Base-by-base conservation (phyloP, 371 early-diverging fungal genomes). In the Nematocida major region DNA sequence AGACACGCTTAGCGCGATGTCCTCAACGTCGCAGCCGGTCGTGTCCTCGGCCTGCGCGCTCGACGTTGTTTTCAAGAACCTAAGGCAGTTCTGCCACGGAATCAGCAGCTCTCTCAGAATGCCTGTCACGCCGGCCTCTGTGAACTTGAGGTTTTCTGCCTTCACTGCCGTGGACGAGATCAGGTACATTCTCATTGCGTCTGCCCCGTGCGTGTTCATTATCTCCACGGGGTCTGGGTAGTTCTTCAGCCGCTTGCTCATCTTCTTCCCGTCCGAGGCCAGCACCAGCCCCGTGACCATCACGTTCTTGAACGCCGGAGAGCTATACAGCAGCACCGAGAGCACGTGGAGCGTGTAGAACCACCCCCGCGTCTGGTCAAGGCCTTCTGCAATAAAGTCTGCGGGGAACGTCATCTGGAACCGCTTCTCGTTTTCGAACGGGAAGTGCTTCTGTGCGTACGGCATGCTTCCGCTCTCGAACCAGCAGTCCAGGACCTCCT, bases 361-460 rank as follows among this genome's bases (percentile, higher is more conserved):
- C 99, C 99, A 99, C 69, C 99, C 99, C 80, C 99, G 90, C 59
- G 98, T 98, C 87, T 99, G 99, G 85, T 99, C 99, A 54, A 98
- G 86, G 80, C 99, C 99, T 87, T 99, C 99, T 45, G 96, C 95
- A 82, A 99, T 96, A 86, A 99, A 99, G 81, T 99, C 93, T 24
- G 99, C 99, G 22, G 99, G 98, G 91, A 97, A 96, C 2, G 88
- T 88, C 11, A 82, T 77, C 80, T 90, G 85, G 80, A 96, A 92
- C 82, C 87, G 86, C 22, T 59, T 48, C 24, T 68, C 30, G 43
- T 61, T 68, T 48, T 59, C 65, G 79, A 97, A 97, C 53, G 98
- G 97, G 86, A 94, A 97, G 87, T 97, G 97, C 83, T 94, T 91
- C 86, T 97, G 97, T 18, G 97, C 96, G 81, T 95, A 99, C 36